phyloP scores from a whole-genome alignment of 75 land plant genomes.

The Sequoiadendron giganteum region DNA sequence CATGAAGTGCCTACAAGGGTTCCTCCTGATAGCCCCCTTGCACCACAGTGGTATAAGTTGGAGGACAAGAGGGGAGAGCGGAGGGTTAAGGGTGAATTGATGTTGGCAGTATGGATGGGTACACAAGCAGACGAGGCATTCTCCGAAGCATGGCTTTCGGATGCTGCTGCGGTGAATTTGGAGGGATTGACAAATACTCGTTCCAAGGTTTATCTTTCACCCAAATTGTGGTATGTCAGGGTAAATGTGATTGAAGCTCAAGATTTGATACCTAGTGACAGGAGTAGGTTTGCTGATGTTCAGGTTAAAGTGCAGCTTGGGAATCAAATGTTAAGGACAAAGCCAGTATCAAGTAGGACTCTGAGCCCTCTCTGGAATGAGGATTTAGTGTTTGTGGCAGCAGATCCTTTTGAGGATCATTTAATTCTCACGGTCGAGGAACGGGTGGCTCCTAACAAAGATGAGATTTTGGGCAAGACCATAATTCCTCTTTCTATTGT shows the following conservation, averaged over 20 bases:
- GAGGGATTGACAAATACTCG: conserved; percentile 38
- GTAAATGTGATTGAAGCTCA: conserved; percentile 71
- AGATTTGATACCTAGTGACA: conserved; percentile 43
- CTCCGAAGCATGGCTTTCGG: conserved; percentile 89
- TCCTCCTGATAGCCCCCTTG: conserved; percentile 78
- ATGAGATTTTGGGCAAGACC: conserved; percentile 43
- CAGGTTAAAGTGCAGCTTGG: conserved; percentile 54
- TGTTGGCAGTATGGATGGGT: conserved; percentile 85
- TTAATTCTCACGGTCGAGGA: conserved; percentile 57
- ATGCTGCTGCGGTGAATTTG: conserved; percentile 46
- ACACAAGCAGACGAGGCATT: conserved; percentile 73
- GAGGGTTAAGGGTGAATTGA: conserved; percentile 58
- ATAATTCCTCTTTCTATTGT: conserved; percentile 29
- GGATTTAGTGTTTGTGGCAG: conserved; percentile 59
- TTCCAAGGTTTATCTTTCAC: conserved; percentile 69
- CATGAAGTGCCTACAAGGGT: conserved; percentile 60
- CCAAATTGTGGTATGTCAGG: conserved; percentile 71
- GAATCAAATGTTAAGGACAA: conserved; percentile 50
- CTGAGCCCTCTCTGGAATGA: conserved; percentile 67
- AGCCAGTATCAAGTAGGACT: conserved; percentile 14
- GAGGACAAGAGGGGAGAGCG: conserved; percentile 42
- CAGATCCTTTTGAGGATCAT: conserved; percentile 67
- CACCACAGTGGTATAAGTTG: conserved; percentile 87
- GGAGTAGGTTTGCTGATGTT: conserved; percentile 34
- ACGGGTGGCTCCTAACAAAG: conserved; percentile 34